Conservation (phyloP, 2,329 filamentous ascomycete genomes). For the Colletotrichum sp. region DNA sequence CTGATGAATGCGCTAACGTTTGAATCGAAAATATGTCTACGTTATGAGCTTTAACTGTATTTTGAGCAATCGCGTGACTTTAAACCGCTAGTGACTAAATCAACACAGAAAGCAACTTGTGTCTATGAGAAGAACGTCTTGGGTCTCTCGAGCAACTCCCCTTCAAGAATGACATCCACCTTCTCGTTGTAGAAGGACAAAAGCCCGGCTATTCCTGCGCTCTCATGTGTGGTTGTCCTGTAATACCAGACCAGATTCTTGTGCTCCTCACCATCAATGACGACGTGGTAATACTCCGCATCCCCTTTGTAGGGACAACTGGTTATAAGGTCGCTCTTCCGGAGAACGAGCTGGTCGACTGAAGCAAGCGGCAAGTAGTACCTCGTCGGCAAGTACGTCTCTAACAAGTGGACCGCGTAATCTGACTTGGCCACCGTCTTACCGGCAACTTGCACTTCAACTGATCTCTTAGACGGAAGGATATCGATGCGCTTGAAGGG, state of each 20-base stretch:
- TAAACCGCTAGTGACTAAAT: too few relatives aligned
- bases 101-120: not conserved
- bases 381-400: slow-evolving; percentile 63
- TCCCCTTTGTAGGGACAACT: slow-evolving; percentile 72
- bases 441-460: slow-evolving; percentile 56
- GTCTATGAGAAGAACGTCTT: slow-evolving; percentile 25
- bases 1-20: not conserved
- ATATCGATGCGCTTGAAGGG: slow-evolving; percentile 71
- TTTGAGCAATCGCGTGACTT: not conserved
- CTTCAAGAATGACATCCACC: slow-evolving; percentile 66
- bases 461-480: slow-evolving; percentile 55
- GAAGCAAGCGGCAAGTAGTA: slow-evolving; percentile 63
- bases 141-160: slow-evolving; percentile 38
- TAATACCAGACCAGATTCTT: slow-evolving; percentile 70
- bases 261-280: slow-evolving; percentile 45
- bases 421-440: slow-evolving; percentile 49
- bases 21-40: not conserved
- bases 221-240: slow-evolving; percentile 59
- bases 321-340: slow-evolving; percentile 56
- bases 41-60: accelerated
- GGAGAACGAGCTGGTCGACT: slow-evolving; percentile 49
- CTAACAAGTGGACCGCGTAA: slow-evolving; percentile 59
- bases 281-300: slow-evolving; percentile 65
- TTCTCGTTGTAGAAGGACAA: slow-evolving; percentile 74
- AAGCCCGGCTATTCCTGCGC: slow-evolving; percentile 56